Percentiles rank a stretch among this genome's conserved stretches.
These are phyloP conservation scores for Collybia sordida DNA, from an alignment of 768 basidiomycete species.

Conservation along the genomic window DNA sequence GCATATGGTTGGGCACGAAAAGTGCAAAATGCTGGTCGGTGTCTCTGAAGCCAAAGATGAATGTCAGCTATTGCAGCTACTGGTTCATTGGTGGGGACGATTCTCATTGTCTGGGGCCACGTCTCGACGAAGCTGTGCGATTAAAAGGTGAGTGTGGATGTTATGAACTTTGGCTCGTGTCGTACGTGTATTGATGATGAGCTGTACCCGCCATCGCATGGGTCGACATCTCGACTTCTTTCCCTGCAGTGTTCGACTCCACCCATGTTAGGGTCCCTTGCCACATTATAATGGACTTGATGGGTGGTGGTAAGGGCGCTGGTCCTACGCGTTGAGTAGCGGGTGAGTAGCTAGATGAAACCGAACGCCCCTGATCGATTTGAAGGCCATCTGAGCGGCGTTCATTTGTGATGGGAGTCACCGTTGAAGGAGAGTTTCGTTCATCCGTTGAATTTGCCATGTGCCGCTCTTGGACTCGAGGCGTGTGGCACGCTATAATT, in stretches of 20 bases:
- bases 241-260: conserved; percentile 32
- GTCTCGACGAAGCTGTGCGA: conserved; percentile 43
- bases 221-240: conserved; percentile 43
- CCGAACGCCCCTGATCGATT: not conserved
- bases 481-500: too few species aligned
- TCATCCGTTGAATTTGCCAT: not conserved
- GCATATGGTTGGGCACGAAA: conserved; percentile 31
- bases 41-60: conserved; percentile 45
- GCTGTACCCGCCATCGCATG: conserved; percentile 32
- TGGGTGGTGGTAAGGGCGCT: not conserved
- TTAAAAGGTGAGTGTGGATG: not conserved
- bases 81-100: conserved; percentile 41
- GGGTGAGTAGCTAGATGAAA: not conserved
- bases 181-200: conserved; percentile 32
- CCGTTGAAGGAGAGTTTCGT: not conserved
- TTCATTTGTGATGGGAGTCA: conserved; percentile 3
- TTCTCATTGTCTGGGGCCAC: conserved; percentile 49
- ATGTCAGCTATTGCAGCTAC: conserved; percentile 39
- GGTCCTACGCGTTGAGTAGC: not conserved
- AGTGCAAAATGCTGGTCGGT: conserved; percentile 39
- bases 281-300: conserved; percentile 35
- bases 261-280: conserved; percentile 46
- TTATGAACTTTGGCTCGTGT: conserved; percentile 1
- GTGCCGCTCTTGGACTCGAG: too few species aligned
- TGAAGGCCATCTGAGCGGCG: not conserved